Conservation (phyloP, 2,329 filamentous ascomycete species). For the Teratosphaeria viscida region DNA sequence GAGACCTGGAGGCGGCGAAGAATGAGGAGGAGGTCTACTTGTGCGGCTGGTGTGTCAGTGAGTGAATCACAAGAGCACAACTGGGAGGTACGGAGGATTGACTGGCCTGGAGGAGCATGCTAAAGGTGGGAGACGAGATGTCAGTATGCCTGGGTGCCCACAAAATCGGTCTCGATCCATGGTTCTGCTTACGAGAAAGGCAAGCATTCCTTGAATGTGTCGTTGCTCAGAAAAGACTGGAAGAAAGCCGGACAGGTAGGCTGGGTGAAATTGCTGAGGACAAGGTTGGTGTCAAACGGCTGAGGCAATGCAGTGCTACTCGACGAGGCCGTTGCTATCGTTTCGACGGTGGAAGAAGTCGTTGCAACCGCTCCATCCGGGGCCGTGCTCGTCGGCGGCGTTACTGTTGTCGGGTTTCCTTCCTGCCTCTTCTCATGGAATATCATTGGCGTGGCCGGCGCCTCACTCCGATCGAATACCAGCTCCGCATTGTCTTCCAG, state of each 20-base stretch:
- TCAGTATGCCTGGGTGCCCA: neutral
- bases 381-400: neutral
- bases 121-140: neutral
- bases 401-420: neutral
- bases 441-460: constrained; percentile 14
- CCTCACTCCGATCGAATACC: constrained; percentile 19
- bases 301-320: constrained; percentile 23
- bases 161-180: constrained; percentile 20
- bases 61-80: neutral
- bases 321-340: neutral
- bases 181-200: constrained; percentile 78
- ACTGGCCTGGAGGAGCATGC: neutral
- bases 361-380: neutral
- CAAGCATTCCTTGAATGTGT: constrained; percentile 62
- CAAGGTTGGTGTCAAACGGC: constrained; percentile 39
- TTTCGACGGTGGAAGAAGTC: neutral
- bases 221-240: constrained; percentile 52
- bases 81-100: neutral
- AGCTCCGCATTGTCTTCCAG: constrained; percentile 9
- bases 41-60: neutral
- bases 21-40: constrained; percentile 68
- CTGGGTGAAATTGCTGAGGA: constrained; percentile 44
- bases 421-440: neutral
- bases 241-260: constrained; percentile 57
- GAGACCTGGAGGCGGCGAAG: constrained; percentile 65